These are phyloP conservation scores for Ceratocystiopsis brevicomis DNA, from an alignment of 2,329 filamentous ascomycete genomes.

Conservation along the genomic window DNA sequence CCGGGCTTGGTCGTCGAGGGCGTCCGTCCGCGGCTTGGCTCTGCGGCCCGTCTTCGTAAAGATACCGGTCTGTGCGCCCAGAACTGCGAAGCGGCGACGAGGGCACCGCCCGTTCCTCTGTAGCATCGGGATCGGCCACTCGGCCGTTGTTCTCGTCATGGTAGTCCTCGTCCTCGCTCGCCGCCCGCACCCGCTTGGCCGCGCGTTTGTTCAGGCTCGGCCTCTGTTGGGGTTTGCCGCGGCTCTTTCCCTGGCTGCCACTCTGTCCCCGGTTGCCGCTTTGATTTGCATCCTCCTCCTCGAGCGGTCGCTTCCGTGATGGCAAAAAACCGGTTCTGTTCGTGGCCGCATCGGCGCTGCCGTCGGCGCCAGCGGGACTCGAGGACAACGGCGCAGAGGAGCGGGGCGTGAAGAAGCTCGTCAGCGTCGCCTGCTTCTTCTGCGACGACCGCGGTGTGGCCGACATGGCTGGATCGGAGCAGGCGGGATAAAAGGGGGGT, in stretches of 20 bases:
- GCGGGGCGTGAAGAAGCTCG: constrained; percentile 62
- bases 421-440: constrained; percentile 67
- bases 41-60: constrained; percentile 20
- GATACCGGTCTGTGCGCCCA: constrained; percentile 31
- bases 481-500: no score
- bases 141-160: constrained; percentile 9
- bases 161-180: constrained; percentile 11
- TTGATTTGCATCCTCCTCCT: neutral
- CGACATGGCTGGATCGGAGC: constrained; percentile 15
- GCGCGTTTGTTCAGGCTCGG: no score
- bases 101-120: constrained; percentile 6
- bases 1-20: no score
- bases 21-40: no score
- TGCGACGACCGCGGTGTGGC: constrained; percentile 21
- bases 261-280: no score
- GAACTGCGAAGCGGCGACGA: constrained; percentile 12
- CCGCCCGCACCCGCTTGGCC: neutral
- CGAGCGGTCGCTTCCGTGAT: neutral
- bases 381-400: constrained; percentile 20
- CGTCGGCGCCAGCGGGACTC: neutral
- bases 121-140: constrained; percentile 1
- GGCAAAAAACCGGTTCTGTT: no score
- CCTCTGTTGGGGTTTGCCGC: no score
- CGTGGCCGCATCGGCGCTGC: no score
- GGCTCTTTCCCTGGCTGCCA: no score